Percentiles rank a stretch among this genome's conserved stretches.
Evolutionary conservation across 2,329 filamentous ascomycete genomes (phyloP).

Genomic region (Epichloe scottii): DNA sequence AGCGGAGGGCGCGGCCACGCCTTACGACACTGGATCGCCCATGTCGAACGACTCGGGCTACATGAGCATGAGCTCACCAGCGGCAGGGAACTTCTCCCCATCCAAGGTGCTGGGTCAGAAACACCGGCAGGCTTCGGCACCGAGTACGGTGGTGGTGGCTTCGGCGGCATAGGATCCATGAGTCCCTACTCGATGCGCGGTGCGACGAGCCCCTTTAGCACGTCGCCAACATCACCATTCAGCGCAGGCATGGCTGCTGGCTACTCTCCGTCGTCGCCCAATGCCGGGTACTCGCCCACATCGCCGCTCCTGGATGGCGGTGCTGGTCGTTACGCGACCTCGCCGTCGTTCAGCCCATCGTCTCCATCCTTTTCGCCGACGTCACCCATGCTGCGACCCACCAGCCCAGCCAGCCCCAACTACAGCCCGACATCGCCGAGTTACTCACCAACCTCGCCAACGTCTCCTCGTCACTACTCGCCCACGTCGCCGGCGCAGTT

Average conservation of each 20-base stretch:
- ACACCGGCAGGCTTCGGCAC: constrained; percentile 52
- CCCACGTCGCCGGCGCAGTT: constrained; percentile 62
- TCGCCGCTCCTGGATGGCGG: constrained; percentile 51
- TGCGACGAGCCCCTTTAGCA: constrained; percentile 65
- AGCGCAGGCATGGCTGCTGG: constrained; percentile 39
- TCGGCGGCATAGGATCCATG: constrained; percentile 35
- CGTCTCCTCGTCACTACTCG: constrained; percentile 44
- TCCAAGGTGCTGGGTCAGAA: constrained; percentile 63
- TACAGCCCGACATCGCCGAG: constrained; percentile 55
- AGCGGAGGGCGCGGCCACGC: constrained; percentile 76
- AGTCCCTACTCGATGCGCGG: constrained; percentile 53
- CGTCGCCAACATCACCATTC: constrained; percentile 55
- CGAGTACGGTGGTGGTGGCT: constrained; percentile 42
- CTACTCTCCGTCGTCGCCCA: constrained; percentile 69
- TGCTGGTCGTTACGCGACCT: constrained; percentile 40
- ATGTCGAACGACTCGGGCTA: constrained; percentile 57
- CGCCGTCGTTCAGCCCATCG: constrained; percentile 50
- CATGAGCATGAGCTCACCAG: constrained; percentile 50
- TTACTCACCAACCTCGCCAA: constrained; percentile 51
- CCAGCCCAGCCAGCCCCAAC: constrained; percentile 43
- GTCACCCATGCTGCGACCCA: constrained; percentile 44
- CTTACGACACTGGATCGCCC: constrained; percentile 81
- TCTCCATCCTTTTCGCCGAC: constrained; percentile 53
- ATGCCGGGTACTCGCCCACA: constrained; percentile 62
- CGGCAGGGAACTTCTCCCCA: constrained; percentile 58